These are phyloP conservation scores for Ogataea nitratoaversa DNA, from an alignment of 805 yeast genomes.

Conservation along the genomic window DNA sequence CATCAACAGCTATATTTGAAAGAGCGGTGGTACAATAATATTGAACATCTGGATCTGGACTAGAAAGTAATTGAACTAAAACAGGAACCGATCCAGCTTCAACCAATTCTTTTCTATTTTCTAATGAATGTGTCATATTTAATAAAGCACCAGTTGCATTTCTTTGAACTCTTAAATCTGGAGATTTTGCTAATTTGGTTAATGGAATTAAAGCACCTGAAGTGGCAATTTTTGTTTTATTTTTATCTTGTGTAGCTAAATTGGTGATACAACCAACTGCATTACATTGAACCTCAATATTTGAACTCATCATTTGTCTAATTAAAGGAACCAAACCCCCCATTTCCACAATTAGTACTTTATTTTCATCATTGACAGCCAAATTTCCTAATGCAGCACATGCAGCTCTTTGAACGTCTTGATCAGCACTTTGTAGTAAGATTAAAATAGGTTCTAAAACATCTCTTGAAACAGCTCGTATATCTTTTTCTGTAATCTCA, in stretches of 20 bases:
- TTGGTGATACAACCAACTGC: slow-evolving; percentile 99
- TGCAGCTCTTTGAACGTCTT: slow-evolving; percentile 97
- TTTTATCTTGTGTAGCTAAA: slow-evolving; percentile 95
- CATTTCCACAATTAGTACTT: slow-evolving; percentile 91
- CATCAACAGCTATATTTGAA: slow-evolving; percentile 96
- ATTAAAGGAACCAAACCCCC: slow-evolving; percentile 96
- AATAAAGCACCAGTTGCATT: slow-evolving; percentile 97
- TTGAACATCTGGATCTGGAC: slow-evolving; percentile 93
- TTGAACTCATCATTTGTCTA: slow-evolving; percentile 95
- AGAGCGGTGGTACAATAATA: slow-evolving; percentile 97
- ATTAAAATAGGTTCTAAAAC: slow-evolving; percentile 92
- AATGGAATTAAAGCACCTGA: slow-evolving; percentile 94
- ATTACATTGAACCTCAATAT: slow-evolving; percentile 97
- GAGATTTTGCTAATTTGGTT: slow-evolving; percentile 89
- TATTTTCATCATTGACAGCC: slow-evolving; percentile 95
- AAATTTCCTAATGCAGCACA: slow-evolving; percentile 98
- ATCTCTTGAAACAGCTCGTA: slow-evolving; percentile 82
- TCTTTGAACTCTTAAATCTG: slow-evolving; percentile 94
- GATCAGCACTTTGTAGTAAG: slow-evolving; percentile 78
- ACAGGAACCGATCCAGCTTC: slow-evolving; percentile 99
- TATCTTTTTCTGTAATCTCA: slow-evolving; percentile 95
- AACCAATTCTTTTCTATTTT: slow-evolving; percentile 92
- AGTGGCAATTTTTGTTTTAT: slow-evolving; percentile 91
- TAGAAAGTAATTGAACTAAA: slow-evolving; percentile 76
- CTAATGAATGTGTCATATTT: slow-evolving; percentile 97